Conservation (phyloP, 2,329 filamentous ascomycete species). For the Ceratocystis variospora region DNA sequence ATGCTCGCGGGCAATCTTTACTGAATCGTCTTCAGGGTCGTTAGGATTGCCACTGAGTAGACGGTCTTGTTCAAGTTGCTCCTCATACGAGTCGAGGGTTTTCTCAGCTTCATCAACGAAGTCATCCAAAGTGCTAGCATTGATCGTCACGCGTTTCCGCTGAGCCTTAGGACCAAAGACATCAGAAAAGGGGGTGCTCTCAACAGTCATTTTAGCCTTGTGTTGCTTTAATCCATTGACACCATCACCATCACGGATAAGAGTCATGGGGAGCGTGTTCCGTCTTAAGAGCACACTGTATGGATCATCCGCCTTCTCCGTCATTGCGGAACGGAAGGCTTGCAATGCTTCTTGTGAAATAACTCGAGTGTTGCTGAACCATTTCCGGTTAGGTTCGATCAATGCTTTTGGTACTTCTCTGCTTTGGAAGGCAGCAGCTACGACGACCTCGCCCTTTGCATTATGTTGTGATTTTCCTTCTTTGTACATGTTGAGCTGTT, state of each 20-base stretch:
- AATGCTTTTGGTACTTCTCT: constrained; percentile 67
- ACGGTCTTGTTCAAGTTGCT: constrained; percentile 64
- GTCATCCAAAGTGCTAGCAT: constrained; percentile 67
- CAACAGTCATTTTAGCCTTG: constrained; percentile 83
- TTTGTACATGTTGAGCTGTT: constrained; percentile 79
- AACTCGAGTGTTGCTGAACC: constrained; percentile 85
- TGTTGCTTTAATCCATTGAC: constrained; percentile 84
- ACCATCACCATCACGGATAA: constrained; percentile 63
- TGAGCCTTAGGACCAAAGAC: constrained; percentile 91
- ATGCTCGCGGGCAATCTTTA: constrained; percentile 59
- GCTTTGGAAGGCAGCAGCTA: constrained; percentile 73
- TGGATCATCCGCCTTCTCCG: constrained; percentile 76
- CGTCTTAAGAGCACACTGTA: constrained; percentile 91
- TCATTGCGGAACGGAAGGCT: constrained; percentile 82
- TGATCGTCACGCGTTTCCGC: constrained; percentile 81
- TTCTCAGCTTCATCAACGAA: constrained; percentile 66
- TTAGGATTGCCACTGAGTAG: constrained; percentile 57
- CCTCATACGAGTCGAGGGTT: constrained; percentile 68
- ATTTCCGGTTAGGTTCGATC: constrained; percentile 91
- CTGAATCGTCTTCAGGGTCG: constrained; percentile 34
- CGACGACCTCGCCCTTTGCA: constrained; percentile 66
- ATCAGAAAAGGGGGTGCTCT: constrained; percentile 70
- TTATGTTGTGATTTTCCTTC: constrained; percentile 74
- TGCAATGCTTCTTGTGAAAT: constrained; percentile 81
- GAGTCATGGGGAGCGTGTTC: constrained; percentile 91